Conservation (phyloP, 2,329 filamentous ascomycete species). For the Bipolaris cookei region DNA sequence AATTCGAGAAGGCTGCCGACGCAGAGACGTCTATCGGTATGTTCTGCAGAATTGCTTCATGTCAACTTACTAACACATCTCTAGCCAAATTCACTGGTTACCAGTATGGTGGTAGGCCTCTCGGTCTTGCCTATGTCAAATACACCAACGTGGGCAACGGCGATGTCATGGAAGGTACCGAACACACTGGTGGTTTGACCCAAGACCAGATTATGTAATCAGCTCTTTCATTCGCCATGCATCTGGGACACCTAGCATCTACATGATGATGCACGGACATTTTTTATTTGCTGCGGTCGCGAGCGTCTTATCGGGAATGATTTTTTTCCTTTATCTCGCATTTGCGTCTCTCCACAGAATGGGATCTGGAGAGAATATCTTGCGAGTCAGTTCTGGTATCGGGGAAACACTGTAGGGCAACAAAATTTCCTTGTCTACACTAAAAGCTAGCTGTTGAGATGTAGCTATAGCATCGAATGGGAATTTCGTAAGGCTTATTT, state of each 20-base stretch:
- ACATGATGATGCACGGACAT: slow-evolving; percentile 7
- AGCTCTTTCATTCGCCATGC: slow-evolving; percentile 2
- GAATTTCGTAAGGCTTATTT: slow-evolving; percentile 4
- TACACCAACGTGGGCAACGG: slow-evolving; percentile 73
- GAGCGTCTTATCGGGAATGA: slow-evolving; percentile 19
- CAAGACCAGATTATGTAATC: slow-evolving; percentile 96
- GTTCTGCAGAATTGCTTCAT: slow-evolving; percentile 24
- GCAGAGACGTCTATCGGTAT: slow-evolving; percentile 86
- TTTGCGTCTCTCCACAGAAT: slow-evolving; percentile 26
- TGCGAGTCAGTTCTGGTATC: slow-evolving; percentile 17
- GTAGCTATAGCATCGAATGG: slow-evolving; percentile 15
- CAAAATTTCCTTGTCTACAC: slow-evolving; percentile 46
- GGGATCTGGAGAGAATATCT: slow-evolving; percentile 21
- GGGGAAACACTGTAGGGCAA: slow-evolving; percentile 20
- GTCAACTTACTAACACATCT: slow-evolving; percentile 32
- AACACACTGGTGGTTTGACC: slow-evolving; percentile 73
- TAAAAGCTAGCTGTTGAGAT: slow-evolving; percentile 35
- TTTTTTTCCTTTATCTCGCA: slow-evolving; percentile 21
- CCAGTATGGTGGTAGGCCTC: slow-evolving; percentile 92
- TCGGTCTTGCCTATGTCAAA: slow-evolving; percentile 92
- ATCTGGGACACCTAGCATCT: slow-evolving; percentile 11
- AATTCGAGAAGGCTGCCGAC: slow-evolving; percentile 82
- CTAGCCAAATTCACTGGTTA: slow-evolving; percentile 94
- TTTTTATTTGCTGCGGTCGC: slow-evolving; percentile 12
- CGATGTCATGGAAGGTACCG: slow-evolving; percentile 82